Evolutionary conservation across 176 grass and related monocot genomes (phyloP).

Genomic region (Calamus simplicifolius): DNA sequence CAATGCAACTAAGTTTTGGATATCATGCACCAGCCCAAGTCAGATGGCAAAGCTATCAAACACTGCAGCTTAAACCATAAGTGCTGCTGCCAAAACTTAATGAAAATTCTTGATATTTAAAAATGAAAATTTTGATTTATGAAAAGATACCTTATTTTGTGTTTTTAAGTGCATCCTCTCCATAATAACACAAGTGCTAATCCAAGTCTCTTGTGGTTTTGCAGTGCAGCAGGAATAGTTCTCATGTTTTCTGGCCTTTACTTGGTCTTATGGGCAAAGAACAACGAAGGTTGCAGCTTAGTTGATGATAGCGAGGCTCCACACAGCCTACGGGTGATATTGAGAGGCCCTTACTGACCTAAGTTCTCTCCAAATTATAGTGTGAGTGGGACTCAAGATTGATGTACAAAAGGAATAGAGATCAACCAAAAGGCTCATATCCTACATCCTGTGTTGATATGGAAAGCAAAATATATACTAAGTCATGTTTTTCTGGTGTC

Average conservation of each 20-base stretch:
- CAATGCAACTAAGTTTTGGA: neutral
- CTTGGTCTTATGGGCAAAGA: constrained; percentile 64
- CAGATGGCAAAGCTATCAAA: neutral
- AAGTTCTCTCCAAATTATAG: neutral
- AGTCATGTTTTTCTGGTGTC: too few species aligned
- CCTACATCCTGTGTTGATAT: too few species aligned
- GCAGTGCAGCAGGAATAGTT: constrained; percentile 50
- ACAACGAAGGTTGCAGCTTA: constrained; percentile 36
- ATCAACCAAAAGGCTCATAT: too few species aligned
- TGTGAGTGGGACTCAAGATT: too few species aligned
- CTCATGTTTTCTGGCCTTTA: constrained; percentile 62
- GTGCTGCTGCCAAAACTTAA: too few species aligned
- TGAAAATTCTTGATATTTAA: too few species aligned
- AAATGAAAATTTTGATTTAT: too few species aligned
- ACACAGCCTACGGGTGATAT: constrained; percentile 9
- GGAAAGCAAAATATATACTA: too few species aligned
- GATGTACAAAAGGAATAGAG: too few species aligned
- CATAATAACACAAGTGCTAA: neutral
- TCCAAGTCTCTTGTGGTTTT: neutral
- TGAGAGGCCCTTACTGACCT: constrained; percentile 31
- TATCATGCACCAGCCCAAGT: neutral
- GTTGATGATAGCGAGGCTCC: neutral
- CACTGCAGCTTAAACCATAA: too few species aligned
- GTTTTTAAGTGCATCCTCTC: neutral
- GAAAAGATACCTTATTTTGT: too few species aligned